Percentiles rank a stretch among this genome's conserved stretches.
phyloP scores from a whole-genome alignment of 139 green algal genomes.

The Chlamydomonas schloesseri region DNA sequence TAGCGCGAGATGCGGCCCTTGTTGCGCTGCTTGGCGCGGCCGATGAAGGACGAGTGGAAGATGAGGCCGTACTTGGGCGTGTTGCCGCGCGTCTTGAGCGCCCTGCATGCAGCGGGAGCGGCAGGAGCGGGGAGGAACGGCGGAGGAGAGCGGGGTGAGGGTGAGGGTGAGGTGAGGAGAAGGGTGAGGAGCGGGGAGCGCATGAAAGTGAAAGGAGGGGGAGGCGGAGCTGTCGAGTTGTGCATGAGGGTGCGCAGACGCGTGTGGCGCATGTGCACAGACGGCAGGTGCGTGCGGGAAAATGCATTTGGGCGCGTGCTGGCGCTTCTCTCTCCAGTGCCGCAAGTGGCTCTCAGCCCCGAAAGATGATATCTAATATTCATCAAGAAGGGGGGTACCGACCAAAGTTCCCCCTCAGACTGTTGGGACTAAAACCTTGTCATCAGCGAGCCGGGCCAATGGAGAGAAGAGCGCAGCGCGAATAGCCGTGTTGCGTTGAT shows the following conservation, averaged over 20 bases:
- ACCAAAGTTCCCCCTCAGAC: constrained; percentile 40
- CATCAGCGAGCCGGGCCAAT: constrained; percentile 11
- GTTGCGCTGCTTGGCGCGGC: constrained; percentile 94
- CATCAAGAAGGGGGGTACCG: constrained; percentile 2
- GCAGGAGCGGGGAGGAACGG: too few species aligned
- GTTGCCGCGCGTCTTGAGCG: constrained; percentile 98
- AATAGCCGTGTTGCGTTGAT: neutral
- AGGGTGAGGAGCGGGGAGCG: too few species aligned
- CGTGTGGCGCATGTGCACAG: too few species aligned
- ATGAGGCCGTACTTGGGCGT: constrained; percentile 99
- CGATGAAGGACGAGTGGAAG: constrained; percentile 99
- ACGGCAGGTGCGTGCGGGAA: too few species aligned
- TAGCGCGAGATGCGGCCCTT: constrained; percentile 99
- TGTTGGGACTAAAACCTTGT: constrained; percentile 13
- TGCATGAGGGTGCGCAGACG: too few species aligned
- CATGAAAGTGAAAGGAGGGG: too few species aligned
- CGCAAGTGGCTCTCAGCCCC: constrained; percentile 15
- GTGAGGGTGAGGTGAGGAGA: neutral
- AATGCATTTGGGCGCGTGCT: too few species aligned
- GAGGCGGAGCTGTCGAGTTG: too few species aligned
- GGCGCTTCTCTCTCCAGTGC: neutral
- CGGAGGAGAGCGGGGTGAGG: neutral
- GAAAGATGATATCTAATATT: constrained; percentile 29
- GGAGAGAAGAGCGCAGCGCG: too few species aligned
- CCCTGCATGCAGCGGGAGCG: constrained; percentile 60